Evolutionary conservation across 2,329 filamentous ascomycete genomes (phyloP).

Genomic region (Xylaria hypoxylon): DNA sequence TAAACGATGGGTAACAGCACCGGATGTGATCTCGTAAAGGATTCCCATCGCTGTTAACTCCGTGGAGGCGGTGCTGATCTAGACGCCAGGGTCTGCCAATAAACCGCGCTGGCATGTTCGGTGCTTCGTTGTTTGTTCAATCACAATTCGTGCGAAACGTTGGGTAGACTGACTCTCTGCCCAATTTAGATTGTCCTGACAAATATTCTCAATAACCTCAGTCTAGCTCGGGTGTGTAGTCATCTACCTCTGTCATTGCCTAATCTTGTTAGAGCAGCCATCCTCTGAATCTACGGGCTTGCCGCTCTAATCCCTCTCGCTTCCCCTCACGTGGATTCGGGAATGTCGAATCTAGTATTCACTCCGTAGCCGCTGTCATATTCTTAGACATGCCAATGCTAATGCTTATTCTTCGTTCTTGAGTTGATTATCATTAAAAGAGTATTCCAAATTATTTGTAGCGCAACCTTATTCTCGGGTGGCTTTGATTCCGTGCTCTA

Average conservation of each 20-base stretch:
- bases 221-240: constrained; percentile 16
- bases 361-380: constrained; percentile 17
- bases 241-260: constrained; percentile 23
- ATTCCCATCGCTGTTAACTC: constrained; percentile 22
- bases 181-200: constrained; percentile 30
- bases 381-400: constrained; percentile 28
- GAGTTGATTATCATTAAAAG: background rate
- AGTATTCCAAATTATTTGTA: constrained; percentile 25
- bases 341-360: constrained; percentile 22
- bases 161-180: constrained; percentile 16
- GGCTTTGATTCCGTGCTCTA: constrained; percentile 8
- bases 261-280: constrained; percentile 29
- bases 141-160: constrained; percentile 7
- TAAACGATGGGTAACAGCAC: background rate
- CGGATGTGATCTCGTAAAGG: constrained; percentile 18
- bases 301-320: constrained; percentile 21
- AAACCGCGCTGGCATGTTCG: constrained; percentile 9
- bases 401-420: background rate
- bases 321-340: constrained; percentile 27
- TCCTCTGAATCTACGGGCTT: constrained; percentile 18
- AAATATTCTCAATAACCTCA: constrained; percentile 26
- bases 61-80: constrained; percentile 29
- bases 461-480: constrained; percentile 10
- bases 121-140: constrained; percentile 8
- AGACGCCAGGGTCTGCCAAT: constrained; percentile 16